phyloP scores from a whole-genome alignment of 345 rosid genomes.

The Salix dunnii region DNA sequence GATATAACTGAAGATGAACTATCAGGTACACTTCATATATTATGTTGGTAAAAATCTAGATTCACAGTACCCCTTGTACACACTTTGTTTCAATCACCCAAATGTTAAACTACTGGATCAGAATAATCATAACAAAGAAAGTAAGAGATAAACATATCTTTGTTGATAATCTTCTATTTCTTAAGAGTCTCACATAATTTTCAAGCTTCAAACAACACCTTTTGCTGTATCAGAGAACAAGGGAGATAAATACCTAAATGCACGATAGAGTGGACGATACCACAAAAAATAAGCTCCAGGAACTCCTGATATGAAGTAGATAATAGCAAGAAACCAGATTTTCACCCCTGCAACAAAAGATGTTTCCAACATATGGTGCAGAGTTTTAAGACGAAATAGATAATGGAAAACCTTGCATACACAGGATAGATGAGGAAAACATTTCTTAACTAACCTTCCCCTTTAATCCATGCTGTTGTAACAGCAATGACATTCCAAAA shows the following conservation, averaged over 20 bases:
- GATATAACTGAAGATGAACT: neutral
- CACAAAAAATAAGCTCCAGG: slow-evolving; percentile 50
- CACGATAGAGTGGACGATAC: slow-evolving; percentile 97
- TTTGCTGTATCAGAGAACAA: neutral
- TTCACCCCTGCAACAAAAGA: slow-evolving; percentile 54
- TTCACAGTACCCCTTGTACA: neutral
- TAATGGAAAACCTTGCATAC: neutral
- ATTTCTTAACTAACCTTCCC: slow-evolving; percentile 50
- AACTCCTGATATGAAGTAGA: slow-evolving; percentile 89
- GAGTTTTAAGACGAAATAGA: neutral
- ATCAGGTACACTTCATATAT: neutral
- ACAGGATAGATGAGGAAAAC: neutral
- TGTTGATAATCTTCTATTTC: neutral
- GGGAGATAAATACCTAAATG: slow-evolving; percentile 54
- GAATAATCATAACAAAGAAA: neutral
- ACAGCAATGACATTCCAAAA: slow-evolving; percentile 82
- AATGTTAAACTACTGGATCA: neutral
- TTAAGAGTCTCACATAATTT: neutral
- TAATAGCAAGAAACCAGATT: slow-evolving; percentile 90
- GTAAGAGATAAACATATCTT: neutral
- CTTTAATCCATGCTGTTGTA: slow-evolving; percentile 82
- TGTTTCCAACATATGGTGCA: neutral
- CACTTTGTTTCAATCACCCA: neutral
- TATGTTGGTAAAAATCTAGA: neutral
- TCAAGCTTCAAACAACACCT: neutral